Evolutionary conservation across 805 yeast species (phyloP), one percentile per base, ranked within the genome.

Genomic region (Lipomyces orientalis): DNA sequence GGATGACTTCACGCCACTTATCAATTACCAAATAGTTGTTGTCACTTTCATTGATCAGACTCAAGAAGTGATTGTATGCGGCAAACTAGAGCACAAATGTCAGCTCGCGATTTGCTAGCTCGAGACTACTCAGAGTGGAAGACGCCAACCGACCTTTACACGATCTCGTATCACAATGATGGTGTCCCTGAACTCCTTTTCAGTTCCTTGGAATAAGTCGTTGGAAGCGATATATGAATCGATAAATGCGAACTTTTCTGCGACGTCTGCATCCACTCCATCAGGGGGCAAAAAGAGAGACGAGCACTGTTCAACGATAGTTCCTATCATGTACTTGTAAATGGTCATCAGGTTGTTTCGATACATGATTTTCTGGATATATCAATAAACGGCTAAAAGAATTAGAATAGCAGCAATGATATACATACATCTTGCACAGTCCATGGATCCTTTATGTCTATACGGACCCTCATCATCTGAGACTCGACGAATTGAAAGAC

Each of bases 151-250:
- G 29, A 60, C 62, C 19, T 37, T 57, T n/a, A 61, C 43, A 14
- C 51, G 46, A 4, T 57, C 34, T 3, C 56, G 43, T 25, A 62
- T 35, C n/a, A 14, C 14, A 0, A 12, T 43, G 25, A 64, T 56
- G 9, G 43, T 49, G 19, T 64, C 58, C 12, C 54, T 51, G 33
- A 67, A 67, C 60, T 64, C 66, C 14, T 37, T 33, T 1, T 51
- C 58, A 3, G 58, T 29, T n/a, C 54, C 49, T 46, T 65, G 66
- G 34, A 65, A 68, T 8, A 46, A 51, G 9, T 65, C 63, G 37
- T 64, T 62, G 22, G 29, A 6, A 33, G 58, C 60, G n/a, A 68
- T 29, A 51, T 56, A 62, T 19, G 51, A 34, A 33, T 68, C 69
- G 25, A 68, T 25, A 33, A 63, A 62, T 10, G 63, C 64, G 3